Evolutionary conservation across 805 yeast genomes (phyloP), one percentile per base, ranked within the genome.

Genomic region (Suhomyces tanzawaensis): DNA sequence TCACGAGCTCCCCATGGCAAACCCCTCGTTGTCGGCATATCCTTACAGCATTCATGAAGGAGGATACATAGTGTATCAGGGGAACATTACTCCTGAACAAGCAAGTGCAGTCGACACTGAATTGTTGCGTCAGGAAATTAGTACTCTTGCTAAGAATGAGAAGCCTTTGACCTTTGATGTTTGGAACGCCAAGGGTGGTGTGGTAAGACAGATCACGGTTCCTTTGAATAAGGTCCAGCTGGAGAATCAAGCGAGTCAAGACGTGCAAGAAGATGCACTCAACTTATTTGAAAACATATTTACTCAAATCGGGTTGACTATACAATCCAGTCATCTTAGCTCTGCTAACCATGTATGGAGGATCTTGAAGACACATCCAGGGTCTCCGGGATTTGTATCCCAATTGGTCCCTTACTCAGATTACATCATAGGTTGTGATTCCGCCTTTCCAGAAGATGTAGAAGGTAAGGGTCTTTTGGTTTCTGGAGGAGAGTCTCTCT

Each of bases 161-260:
- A 61, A 67, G 17, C 58, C 69, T 3, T 62, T 85, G 4, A 62
- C 69, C 7, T 65, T 90, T 29, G 79, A 75, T 34, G 79, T 87
- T 2, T 90, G 96, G 95, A 79, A 78, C 31, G 93, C 95, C 2
- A 89, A 89, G 62, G 97, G 97, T 16, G 89, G 89, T 1, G 53
- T 71, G 6, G 34, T 64, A 13, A 55, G 74, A 39, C 57, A 57
- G 36, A 52, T 68, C 3, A 8, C 41, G 1, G 36, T 67, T 2
- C 62, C 64, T 11, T 40, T 66, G n/a, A 42, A 31, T 4, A 32
- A 34, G 18, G 39, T 34, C 29, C 36, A 30, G 4, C 40, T 31
- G 9, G 40, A 27, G 7, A 28, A 29, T 7, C 37, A 29, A 5
- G 36, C 36, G 5, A 32, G 22, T 9, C 35, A 41, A 22, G 39